Evolutionary conservation across 2,329 filamentous ascomycete species (phyloP).

Genomic region (Xylaria arbuscula): DNA sequence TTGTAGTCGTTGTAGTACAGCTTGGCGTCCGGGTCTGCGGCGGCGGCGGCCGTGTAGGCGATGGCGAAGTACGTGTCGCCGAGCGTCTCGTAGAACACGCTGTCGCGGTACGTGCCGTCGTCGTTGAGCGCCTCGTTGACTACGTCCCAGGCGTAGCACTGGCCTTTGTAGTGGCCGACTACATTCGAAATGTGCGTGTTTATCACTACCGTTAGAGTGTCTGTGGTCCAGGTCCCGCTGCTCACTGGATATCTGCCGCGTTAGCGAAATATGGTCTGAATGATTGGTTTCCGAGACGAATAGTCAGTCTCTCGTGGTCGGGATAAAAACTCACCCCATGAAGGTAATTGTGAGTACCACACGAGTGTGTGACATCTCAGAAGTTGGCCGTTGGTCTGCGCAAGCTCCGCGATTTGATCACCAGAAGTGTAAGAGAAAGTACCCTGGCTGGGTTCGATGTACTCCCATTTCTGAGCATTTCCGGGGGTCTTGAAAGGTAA

Average conservation of each 20-base stretch:
- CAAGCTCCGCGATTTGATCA: constrained; percentile 63
- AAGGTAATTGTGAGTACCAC: constrained; percentile 41
- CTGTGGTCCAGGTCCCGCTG: constrained; percentile 65
- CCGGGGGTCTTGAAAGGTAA: constrained; percentile 59
- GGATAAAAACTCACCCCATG: constrained; percentile 32
- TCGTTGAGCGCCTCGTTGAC: constrained; percentile 73
- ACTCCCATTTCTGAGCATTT: constrained; percentile 73
- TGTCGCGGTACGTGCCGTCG: constrained; percentile 63
- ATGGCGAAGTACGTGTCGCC: constrained; percentile 67
- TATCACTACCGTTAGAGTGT: constrained; percentile 66
- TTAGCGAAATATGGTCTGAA: constrained; percentile 39
- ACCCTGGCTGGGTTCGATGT: constrained; percentile 66
- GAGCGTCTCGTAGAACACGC: constrained; percentile 66
- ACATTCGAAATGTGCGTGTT: constrained; percentile 70
- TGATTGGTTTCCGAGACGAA: neutral
- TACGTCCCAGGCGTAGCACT: constrained; percentile 73
- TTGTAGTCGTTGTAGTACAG: constrained; percentile 70
- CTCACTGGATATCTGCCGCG: constrained; percentile 41
- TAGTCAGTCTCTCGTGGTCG: neutral
- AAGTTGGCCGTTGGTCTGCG: constrained; percentile 60
- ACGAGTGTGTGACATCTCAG: constrained; percentile 70
- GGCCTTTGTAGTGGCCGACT: constrained; percentile 67
- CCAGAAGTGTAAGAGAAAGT: constrained; percentile 69
- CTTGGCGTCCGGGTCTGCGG: constrained; percentile 66
- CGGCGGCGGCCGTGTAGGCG: constrained; percentile 66